Base-by-base conservation (phyloP, 2,329 filamentous ascomycete genomes). In the Phaeosphaeriaceae sp. region DNA sequence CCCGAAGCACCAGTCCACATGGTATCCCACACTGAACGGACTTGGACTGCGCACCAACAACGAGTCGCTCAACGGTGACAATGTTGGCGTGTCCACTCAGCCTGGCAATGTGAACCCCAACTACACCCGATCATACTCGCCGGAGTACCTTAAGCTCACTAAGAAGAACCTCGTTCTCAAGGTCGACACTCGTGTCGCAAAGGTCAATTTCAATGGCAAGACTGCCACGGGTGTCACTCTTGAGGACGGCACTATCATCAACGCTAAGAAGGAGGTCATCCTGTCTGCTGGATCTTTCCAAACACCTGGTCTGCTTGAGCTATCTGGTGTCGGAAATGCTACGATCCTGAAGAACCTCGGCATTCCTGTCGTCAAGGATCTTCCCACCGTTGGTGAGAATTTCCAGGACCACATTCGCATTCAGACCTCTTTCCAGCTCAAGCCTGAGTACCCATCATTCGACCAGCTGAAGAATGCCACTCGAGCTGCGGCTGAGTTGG, bases 31-130 rank as follows among this genome's bases (percentile, higher is more conserved):
- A 0, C 69, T 86, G 42, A 79, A 81, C 42, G 79, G 76, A 31
- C 69, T 84, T 2, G 83, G 83, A 1, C 73, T 82, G 9, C 51
- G 69, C 2, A 58, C 67, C 5, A 82, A 81, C 52, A 63, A 68
- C n/a, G 73, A 83, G 49, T 84, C 82, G 9, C 75, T 86, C 1
- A 76, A 78, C 15, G 85, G 85, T 1, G 79, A 83, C 48, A 81
- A 80, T 15, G 68, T 84, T 3, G 85, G 85, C 7, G 82, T 82
- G 7, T 82, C 81, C 71, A 80, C 78, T 33, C 82, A 84, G 57
- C 78, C 84, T 10, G 82, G 78, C 60, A 84, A 80, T 56, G 79
- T 86, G 40, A 77, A 79, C 10, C 76, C 75, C 4, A 78, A 80
- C 42, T 84, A 82, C 61, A 80, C 74, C 20, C 77, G 85, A 33